Base-by-base conservation (phyloP, 108 stramenopile species). In the Skeletonema menzelii region DNA sequence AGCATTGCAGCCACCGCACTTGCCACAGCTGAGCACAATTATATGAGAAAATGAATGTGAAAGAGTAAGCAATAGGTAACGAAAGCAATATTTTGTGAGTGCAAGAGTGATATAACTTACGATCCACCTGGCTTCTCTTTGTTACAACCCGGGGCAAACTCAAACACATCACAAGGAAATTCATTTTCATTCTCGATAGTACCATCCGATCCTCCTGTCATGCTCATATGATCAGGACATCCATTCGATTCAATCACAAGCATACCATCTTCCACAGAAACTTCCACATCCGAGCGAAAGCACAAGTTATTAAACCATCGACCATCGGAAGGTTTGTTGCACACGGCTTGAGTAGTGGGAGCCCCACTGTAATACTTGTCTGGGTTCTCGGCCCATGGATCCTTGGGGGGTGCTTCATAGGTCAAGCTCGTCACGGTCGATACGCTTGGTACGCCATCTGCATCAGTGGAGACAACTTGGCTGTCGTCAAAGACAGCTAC, bases 241-340 rank as follows among this genome's bases (percentile, higher is more conserved):
- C 70, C 70, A 19, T 72, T 72, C 12, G 61, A 63, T 27, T 72
- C 70, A 46, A 72, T 72, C 27, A 65, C 63, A 47, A 72, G 28
- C 26, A 44, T 65, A 17, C 49, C 63, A 8, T 26, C 44, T 5
- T 38, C 26, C 8, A n/a, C 15, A 11, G 70, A 64, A 28, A 72
- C 63, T 6, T 44, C 27, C 15, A 72, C 70, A 65, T 72, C 70
- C 17, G 70, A 72, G 22, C 70, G 70, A 30, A 47, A 72, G 62
- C 70, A 72, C 63, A 72, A 30, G 17, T 72, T 72, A 37, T 72
- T 72, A 5, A n/a, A n/a, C 8, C 32, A 12, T 38, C 63, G 14
- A 14, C 32, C 59, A 28, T 59, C 59, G 13, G 59, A 59, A 0
- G 59, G 32, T 32, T 28, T 32, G 32, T 5, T 20, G 27, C 59